A percentile compares a stretch with the other conserved stretches of the same genome.
These are phyloP conservation scores for Populus hybrid DNA, from an alignment of 441 rosid species.

Conservation along the genomic window DNA sequence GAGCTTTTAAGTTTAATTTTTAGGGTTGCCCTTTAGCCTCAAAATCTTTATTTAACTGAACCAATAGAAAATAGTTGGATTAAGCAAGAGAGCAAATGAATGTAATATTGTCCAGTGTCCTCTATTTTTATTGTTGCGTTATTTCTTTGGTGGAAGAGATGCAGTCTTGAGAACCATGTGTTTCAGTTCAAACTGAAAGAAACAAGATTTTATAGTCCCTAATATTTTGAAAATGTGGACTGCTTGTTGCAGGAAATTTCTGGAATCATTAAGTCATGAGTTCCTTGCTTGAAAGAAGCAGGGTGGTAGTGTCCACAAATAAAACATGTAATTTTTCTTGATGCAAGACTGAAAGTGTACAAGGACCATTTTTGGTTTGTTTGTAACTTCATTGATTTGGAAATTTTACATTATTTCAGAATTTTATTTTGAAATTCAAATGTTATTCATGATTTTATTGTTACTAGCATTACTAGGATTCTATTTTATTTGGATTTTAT, in stretches of 20 bases:
- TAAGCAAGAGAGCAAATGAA: not conserved
- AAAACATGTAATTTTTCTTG: not conserved
- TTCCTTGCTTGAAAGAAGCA: not conserved
- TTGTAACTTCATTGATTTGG: not conserved
- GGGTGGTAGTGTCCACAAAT: not conserved
- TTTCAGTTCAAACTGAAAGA: not conserved
- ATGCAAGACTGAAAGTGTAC: not conserved
- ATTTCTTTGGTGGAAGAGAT: not conserved
- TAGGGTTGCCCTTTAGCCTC: not conserved
- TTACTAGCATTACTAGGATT: not conserved
- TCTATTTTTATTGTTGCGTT: not conserved
- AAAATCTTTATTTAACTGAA: not conserved
- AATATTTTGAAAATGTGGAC: not conserved
- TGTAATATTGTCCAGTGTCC: not conserved
- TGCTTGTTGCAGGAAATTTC: not conserved
- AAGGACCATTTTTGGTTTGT: not conserved
- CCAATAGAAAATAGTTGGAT: not conserved
- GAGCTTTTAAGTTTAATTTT: not conserved
- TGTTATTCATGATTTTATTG: not conserved
- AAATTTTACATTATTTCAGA: not conserved
- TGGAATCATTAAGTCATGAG: not conserved
- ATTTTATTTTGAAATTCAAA: not conserved
- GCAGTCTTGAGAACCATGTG: not conserved
- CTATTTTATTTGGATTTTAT: not conserved
- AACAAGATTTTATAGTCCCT: not conserved